Conservation (phyloP, 2,329 filamentous ascomycete genomes). For the Penicillium capsulatum region DNA sequence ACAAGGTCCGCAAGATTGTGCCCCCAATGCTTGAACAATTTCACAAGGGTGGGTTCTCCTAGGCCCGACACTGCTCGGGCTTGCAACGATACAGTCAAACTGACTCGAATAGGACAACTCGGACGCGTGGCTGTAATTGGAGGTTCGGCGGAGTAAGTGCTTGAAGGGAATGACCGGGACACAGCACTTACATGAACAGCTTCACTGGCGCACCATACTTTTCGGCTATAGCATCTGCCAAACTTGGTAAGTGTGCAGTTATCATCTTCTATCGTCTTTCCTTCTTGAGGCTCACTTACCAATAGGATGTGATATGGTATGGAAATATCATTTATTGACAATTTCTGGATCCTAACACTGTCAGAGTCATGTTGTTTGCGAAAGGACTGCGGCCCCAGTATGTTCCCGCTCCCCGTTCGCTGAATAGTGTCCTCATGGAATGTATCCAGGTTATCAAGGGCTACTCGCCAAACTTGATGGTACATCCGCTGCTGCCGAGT, state of each 20-base stretch:
- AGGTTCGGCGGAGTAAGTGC: slow-evolving; percentile 70
- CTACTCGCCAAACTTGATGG: slow-evolving; percentile 97
- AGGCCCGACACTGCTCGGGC: no score
- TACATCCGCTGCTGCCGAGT: slow-evolving; percentile 91
- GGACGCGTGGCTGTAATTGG: slow-evolving; percentile 91
- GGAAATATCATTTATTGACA: slow-evolving; percentile 9
- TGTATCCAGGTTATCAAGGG: slow-evolving; percentile 78
- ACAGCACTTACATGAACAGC: slow-evolving; percentile 30
- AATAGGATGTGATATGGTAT: slow-evolving; percentile 73
- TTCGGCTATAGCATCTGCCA: slow-evolving; percentile 92
- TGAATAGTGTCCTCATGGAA: background rate
- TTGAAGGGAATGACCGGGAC: background rate
- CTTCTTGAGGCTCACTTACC: no score
- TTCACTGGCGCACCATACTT: slow-evolving; percentile 98
- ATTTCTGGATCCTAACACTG: slow-evolving; percentile 14
- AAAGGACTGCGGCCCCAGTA: slow-evolving; percentile 69
- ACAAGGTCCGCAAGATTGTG: slow-evolving; percentile 81
- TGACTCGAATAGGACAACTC: slow-evolving; percentile 64
- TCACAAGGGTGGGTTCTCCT: slow-evolving; percentile 72
- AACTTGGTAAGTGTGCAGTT: slow-evolving; percentile 66
- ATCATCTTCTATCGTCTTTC: no score
- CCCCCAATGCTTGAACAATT: slow-evolving; percentile 94
- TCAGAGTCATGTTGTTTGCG: slow-evolving; percentile 84
- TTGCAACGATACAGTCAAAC: background rate
- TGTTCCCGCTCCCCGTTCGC: slow-evolving; percentile 3